Conservation (phyloP, 139 green algal species). For the Auxenochlorella pyrenoidosa region DNA sequence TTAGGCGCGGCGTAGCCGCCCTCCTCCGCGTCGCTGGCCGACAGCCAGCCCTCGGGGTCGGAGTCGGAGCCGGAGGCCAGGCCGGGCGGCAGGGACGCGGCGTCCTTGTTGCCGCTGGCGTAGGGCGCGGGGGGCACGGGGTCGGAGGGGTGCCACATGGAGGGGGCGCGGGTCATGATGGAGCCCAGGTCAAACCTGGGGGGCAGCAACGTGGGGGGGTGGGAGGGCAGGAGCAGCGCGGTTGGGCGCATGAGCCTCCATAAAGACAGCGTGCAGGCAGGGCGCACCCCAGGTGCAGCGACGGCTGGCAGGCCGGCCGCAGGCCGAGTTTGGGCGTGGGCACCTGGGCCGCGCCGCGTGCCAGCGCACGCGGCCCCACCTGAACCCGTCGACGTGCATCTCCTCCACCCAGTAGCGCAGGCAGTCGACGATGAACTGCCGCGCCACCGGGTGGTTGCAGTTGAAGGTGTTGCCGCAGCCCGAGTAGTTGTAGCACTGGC, state of each 20-base stretch:
- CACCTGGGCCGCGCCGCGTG: too few relatives aligned
- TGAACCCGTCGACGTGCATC: constrained; percentile 92
- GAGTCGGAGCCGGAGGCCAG: neutral
- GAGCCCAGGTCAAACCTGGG: constrained; percentile 95
- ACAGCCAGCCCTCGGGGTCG: constrained; percentile 21
- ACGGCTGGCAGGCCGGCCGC: too few relatives aligned
- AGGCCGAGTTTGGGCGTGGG: too few relatives aligned
- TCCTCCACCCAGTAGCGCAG: constrained; percentile 95
- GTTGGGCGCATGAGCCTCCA: too few relatives aligned
- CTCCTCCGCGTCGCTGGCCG: constrained; percentile 4
- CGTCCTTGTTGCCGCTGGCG: neutral
- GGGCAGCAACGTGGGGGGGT: neutral
- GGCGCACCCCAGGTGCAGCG: too few relatives aligned
- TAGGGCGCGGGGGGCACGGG: constrained; percentile 3
- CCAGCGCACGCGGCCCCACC: constrained; percentile 50
- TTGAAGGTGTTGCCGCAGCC: constrained; percentile 99
- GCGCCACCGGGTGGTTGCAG: constrained; percentile 96
- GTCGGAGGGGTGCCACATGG: constrained; percentile 73
- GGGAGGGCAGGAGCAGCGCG: neutral
- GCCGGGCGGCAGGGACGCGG: neutral
- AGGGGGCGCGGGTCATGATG: constrained; percentile 94
- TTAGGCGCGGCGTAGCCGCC: constrained; percentile 23
- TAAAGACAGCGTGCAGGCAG: too few relatives aligned
- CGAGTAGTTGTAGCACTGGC: constrained; percentile 98
- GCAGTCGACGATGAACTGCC: constrained; percentile 95